phyloP scores from a whole-genome alignment of 257 asterid species.

The Henckelia pumila region DNA sequence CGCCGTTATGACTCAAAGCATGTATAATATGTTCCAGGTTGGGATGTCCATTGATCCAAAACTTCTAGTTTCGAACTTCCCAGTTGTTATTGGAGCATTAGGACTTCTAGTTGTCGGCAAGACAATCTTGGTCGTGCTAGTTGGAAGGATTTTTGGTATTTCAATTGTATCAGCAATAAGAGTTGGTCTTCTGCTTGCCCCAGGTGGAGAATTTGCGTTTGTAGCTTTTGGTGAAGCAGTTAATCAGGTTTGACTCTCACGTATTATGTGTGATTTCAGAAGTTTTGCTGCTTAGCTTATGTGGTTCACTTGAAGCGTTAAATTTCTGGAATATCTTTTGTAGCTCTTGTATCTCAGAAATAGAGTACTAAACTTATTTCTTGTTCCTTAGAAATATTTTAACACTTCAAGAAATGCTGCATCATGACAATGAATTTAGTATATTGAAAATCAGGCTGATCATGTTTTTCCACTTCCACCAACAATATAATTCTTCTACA shows the following conservation, averaged over 20 bases:
- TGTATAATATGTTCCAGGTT: slow-evolving; percentile 58
- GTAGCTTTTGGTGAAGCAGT: slow-evolving; percentile 99
- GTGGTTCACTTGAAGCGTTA: background rate
- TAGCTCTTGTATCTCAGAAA: background rate
- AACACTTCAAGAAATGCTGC: background rate
- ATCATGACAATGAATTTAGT: slow-evolving; percentile 4
- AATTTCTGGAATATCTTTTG: background rate
- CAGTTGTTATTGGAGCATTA: slow-evolving; percentile 73
- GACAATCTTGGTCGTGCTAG: slow-evolving; percentile 79
- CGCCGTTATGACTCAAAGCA: slow-evolving; percentile 11
- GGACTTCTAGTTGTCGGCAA: slow-evolving; percentile 87
- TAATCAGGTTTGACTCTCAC: slow-evolving; percentile 64
- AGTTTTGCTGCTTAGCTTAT: slow-evolving; percentile 18
- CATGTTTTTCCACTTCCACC: background rate
- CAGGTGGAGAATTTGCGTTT: slow-evolving; percentile 98
- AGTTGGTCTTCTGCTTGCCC: slow-evolving; percentile 98
- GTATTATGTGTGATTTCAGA: slow-evolving; percentile 16
- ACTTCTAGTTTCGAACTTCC: slow-evolving; percentile 92
- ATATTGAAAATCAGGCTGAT: background rate
- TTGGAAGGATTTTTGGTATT: slow-evolving; percentile 83
- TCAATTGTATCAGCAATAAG: slow-evolving; percentile 88
- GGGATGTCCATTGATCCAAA: slow-evolving; percentile 99
- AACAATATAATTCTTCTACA: too few species aligned
- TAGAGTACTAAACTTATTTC: background rate
- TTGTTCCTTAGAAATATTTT: background rate